Conservation (phyloP, 176 grass and related monocot genomes). For the Chloris gayana region DNA sequence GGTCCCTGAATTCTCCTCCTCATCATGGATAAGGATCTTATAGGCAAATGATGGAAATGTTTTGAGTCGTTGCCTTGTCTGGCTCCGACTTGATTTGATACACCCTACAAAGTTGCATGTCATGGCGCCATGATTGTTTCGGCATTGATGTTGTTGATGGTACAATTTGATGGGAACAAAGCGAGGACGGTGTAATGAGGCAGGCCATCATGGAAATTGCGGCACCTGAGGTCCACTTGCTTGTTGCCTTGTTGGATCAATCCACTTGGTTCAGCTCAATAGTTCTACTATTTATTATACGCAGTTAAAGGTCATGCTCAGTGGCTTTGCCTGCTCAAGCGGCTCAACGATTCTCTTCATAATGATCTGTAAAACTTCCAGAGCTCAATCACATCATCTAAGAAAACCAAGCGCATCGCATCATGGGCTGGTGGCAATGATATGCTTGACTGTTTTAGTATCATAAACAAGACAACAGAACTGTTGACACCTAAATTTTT, state of each 20-base stretch:
- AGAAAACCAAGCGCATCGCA: too few species aligned
- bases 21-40: constrained; percentile 3
- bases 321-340: too few species aligned
- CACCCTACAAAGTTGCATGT: constrained; percentile 5
- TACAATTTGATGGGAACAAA: constrained; percentile 35
- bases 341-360: background rate
- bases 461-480: background rate
- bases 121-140: constrained; percentile 23
- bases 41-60: constrained; percentile 9
- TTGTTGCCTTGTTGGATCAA: constrained; percentile 13
- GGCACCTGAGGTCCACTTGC: constrained; percentile 51
- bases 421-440: background rate
- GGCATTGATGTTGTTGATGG: background rate
- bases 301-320: too few species aligned
- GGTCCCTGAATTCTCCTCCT: background rate
- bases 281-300: background rate
- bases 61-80: background rate
- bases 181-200: background rate
- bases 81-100: background rate
- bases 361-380: background rate
- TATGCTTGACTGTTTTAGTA: background rate
- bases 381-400: too few species aligned
- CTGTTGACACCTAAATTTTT: background rate
- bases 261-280: background rate
- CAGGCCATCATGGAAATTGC: constrained; percentile 38